These are phyloP conservation scores for Cladophialophora immunda DNA, from an alignment of 2,329 filamentous ascomycete species.

Conservation along the genomic window DNA sequence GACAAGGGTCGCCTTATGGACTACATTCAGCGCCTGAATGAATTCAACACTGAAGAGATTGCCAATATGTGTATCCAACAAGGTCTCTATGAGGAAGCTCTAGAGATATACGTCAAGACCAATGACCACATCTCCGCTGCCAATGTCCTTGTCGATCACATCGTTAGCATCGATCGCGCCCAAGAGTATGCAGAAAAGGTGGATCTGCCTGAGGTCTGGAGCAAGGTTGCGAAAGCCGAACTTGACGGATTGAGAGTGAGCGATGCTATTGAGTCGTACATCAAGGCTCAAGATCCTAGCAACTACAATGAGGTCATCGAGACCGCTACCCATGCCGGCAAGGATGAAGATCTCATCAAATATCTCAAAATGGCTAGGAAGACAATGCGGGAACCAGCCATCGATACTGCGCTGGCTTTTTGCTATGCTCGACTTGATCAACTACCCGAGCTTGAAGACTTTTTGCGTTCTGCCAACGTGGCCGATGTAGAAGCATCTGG, in stretches of 20 bases:
- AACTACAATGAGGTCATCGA: conserved; percentile 98
- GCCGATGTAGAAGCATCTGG: conserved; percentile 95
- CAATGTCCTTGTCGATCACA: conserved; percentile 91
- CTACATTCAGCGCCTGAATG: conserved; percentile 90
- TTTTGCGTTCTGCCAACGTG: conserved; percentile 90
- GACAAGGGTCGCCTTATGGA: conserved; percentile 95
- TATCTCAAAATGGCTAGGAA: conserved; percentile 97
- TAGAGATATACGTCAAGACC: conserved; percentile 98
- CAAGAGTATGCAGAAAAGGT: conserved; percentile 95
- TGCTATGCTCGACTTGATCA: conserved; percentile 92
- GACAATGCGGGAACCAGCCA: conserved; percentile 89
- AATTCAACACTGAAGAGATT: conserved; percentile 92
- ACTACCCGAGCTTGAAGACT: conserved; percentile 92
- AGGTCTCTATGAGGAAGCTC: conserved; percentile 93
- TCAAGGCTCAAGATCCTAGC: conserved; percentile 88
- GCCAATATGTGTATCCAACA: conserved; percentile 92
- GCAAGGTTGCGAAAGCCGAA: conserved; percentile 96
- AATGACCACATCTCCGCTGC: conserved; percentile 86
- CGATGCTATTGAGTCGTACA: conserved; percentile 96
- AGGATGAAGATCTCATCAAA: conserved; percentile 97
- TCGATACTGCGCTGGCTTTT: conserved; percentile 94
- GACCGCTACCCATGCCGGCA: conserved; percentile 91
- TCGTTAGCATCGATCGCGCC: conserved; percentile 97
- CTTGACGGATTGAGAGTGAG: conserved; percentile 91
- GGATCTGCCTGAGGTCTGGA: conserved; percentile 95